Conservation (phyloP, 768 basidiomycete genomes). For the Kwoniella europaea region DNA sequence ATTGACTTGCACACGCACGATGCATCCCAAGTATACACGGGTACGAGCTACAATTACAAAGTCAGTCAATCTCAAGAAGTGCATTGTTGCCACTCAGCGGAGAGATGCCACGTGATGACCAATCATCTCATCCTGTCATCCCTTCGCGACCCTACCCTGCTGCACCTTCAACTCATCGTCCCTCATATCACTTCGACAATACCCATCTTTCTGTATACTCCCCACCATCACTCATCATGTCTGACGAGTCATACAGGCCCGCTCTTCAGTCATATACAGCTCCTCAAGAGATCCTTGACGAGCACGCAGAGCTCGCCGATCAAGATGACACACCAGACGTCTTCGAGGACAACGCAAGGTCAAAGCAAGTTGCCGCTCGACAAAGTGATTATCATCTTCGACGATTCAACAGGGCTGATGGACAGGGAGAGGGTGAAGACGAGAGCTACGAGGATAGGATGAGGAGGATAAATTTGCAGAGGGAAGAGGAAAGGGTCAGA, state of each 20-base stretch:
- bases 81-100: not conserved
- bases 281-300: slow-evolving; percentile 89
- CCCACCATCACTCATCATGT: slow-evolving; percentile 9
- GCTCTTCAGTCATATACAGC: slow-evolving; percentile 84
- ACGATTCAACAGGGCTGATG: slow-evolving; percentile 78
- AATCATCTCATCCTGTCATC: not conserved
- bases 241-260: slow-evolving; percentile 35
- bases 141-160: not conserved
- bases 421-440: slow-evolving; percentile 72
- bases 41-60: no score
- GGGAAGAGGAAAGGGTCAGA: slow-evolving; percentile 84
- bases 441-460: slow-evolving; percentile 92
- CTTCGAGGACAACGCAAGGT: slow-evolving; percentile 82
- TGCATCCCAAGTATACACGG: no score
- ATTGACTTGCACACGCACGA: no score
- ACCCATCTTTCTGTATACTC: not conserved
- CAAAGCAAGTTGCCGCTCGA: slow-evolving; percentile 88
- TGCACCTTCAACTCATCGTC: not conserved
- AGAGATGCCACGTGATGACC: slow-evolving; percentile 7
- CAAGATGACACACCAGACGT: slow-evolving; percentile 73
- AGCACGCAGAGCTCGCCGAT: slow-evolving; percentile 91
- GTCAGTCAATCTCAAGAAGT: not conserved
- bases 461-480: slow-evolving; percentile 85
- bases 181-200: not conserved
- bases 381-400: slow-evolving; percentile 95